Base-by-base conservation (phyloP, 2,329 filamentous ascomycete species). In the Hawksworthiomyces lignivorus region DNA sequence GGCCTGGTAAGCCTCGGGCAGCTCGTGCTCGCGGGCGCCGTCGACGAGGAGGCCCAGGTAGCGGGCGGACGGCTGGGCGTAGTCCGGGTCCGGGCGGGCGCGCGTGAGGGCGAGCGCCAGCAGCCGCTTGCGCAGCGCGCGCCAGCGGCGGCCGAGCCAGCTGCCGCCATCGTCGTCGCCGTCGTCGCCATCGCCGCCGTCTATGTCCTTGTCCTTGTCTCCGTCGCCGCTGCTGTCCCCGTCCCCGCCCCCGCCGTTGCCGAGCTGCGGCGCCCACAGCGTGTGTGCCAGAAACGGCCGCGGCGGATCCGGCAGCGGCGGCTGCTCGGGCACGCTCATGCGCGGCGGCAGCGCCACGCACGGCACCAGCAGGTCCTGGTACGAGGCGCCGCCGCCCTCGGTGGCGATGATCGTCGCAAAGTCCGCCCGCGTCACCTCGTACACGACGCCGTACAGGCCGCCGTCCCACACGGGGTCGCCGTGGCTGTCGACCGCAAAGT, bases 371-470 rank as follows among this genome's bases (percentile, higher is more conserved):
- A 95, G 77, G 57, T 97, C 88, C 43, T 82, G 69, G 66, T 98
- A 98, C n/a, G 81, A 75, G 3, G 80, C 65, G 15, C 89, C 89
- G 24, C 86, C 89, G 39, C 90, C 90, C 60, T 98, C 92, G 5
- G 89, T 96, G 5, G 82, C 82, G 47, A 97, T 82, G 52, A 98
- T 95, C 46, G 77, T 84, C 7, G 80, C 74, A 58, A 86, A 98
- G 64, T 98, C 92, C 32, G 73, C 62, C 15, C 73, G 67, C 1
- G 88, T 95, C 22, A 97, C 87, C 65, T 97, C 89, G 65, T 98
- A 98, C 4, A 97, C 92, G 14, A 95, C 87, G 19, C 92, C 92
- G 30, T 96, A 77, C 3, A 98, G 73, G 5, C 87, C 86, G 55
- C 88, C 89, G 49, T 79, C 68, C 88, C 87, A 94, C 41, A 64